These are phyloP conservation scores for Suhomyces ambrosiae DNA, from an alignment of 1,139 yeast genomes.

Conservation along the genomic window DNA sequence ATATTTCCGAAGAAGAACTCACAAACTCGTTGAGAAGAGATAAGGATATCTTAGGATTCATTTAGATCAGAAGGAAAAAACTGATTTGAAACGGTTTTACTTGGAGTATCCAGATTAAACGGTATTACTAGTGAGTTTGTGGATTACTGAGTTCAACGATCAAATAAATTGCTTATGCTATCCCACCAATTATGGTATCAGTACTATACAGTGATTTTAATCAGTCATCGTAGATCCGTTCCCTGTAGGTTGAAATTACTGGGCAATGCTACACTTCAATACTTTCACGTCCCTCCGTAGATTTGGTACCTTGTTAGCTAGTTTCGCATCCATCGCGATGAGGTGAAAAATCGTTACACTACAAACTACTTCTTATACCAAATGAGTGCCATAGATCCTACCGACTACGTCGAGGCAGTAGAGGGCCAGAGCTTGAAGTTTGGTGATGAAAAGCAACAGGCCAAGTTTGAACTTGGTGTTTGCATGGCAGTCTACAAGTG, in stretches of 20 bases:
- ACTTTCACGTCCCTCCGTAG: no score
- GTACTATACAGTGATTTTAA: no score
- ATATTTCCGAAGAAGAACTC: slow-evolving; percentile 72
- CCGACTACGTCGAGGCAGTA: slow-evolving; percentile 47
- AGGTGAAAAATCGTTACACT: slow-evolving; percentile 9
- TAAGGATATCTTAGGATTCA: slow-evolving; percentile 24
- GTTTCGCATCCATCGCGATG: slow-evolving; percentile 12
- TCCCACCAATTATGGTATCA: no score
- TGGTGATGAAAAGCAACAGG: slow-evolving; percentile 67
- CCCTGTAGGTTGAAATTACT: no score
- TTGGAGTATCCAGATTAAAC: no score
- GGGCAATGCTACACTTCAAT: no score
- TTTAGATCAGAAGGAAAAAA: not conserved
- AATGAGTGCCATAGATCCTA: slow-evolving; percentile 43
- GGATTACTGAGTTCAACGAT: no score
- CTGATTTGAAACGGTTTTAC: no score
- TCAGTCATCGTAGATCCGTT: no score
- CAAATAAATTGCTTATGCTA: no score
- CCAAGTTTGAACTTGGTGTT: slow-evolving; percentile 89
- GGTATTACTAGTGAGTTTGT: no score
- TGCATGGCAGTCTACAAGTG: slow-evolving; percentile 86
- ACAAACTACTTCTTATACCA: slow-evolving; percentile 1
- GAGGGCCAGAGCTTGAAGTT: slow-evolving; percentile 52
- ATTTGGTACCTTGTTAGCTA: no score
- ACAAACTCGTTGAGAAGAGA: slow-evolving; percentile 61